Conservation (phyloP, 768 basidiomycete species). For the Russula foetens region DNA sequence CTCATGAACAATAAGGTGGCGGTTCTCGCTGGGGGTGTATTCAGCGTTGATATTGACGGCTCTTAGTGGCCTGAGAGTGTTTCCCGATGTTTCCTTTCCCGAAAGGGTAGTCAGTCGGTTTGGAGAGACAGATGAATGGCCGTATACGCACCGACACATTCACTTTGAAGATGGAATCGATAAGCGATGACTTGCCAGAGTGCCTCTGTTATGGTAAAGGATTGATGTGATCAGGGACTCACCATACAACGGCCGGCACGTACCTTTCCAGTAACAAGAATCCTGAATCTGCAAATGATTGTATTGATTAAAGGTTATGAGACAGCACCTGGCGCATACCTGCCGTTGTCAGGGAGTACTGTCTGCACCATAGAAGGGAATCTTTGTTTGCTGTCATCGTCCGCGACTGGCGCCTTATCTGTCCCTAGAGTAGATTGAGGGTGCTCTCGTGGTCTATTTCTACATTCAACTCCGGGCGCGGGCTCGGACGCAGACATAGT, state of each 20-base stretch:
- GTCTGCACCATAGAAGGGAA: neutral
- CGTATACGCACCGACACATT: neutral
- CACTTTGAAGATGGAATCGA: neutral
- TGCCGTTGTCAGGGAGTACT: neutral
- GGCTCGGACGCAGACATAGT: neutral
- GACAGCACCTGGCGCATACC: neutral
- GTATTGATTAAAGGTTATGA: neutral
- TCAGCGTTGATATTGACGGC: neutral
- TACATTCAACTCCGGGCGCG: neutral
- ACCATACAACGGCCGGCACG: neutral
- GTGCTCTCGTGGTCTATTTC: neutral
- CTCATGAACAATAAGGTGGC: neutral
- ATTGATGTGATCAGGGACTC: neutral
- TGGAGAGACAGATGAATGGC: too few species aligned
- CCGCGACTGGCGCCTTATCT: neutral
- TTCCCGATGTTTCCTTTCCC: neutral
- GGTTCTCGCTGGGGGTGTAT: neutral
- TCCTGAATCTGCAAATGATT: neutral
- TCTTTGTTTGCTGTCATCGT: neutral
- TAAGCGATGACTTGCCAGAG: constrained; percentile 6
- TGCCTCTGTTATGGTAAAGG: neutral
- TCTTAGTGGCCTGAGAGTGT: neutral
- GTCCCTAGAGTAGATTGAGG: neutral
- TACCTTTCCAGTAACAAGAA: constrained; percentile 2
- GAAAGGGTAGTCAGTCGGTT: neutral